phyloP scores from a whole-genome alignment of 805 yeast genomes.

The Blastobotrys terrestris region DNA sequence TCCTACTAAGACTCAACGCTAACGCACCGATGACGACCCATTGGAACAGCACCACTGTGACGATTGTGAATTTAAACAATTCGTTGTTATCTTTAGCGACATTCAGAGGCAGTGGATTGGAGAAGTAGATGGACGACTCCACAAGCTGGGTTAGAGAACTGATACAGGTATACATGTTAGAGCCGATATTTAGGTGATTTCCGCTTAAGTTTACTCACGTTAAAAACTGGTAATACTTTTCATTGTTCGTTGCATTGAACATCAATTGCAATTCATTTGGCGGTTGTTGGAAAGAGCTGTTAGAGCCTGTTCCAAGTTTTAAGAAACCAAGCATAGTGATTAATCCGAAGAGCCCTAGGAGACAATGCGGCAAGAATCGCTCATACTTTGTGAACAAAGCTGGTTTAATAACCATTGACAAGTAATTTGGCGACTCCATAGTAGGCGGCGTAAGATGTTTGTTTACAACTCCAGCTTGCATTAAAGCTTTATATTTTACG shows the following conservation, averaged over 20 bases:
- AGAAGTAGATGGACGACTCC: background rate
- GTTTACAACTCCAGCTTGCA: too few relatives aligned
- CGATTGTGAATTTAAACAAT: background rate
- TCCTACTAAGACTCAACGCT: background rate
- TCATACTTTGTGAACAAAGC: background rate
- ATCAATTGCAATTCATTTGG: background rate
- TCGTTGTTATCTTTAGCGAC: background rate
- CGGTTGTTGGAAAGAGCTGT: too few relatives aligned
- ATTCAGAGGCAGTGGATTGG: background rate
- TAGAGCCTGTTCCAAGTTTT: background rate
- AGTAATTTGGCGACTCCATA: too few relatives aligned
- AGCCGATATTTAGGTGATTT: too few relatives aligned
- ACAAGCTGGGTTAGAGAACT: background rate
- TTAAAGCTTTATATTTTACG: too few relatives aligned
- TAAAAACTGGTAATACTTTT: background rate
- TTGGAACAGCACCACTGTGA: background rate
- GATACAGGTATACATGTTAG: too few relatives aligned
- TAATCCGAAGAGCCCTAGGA: background rate
- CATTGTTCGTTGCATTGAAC: background rate
- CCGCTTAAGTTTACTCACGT: background rate
- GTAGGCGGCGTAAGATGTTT: background rate
- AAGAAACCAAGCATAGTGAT: background rate
- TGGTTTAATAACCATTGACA: background rate
- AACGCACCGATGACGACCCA: background rate
- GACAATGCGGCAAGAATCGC: background rate